Evolutionary conservation across 73 alveolate species (phyloP), one percentile per base, ranked within the genome.

Genomic region (Symbiodinium pilosum): DNA sequence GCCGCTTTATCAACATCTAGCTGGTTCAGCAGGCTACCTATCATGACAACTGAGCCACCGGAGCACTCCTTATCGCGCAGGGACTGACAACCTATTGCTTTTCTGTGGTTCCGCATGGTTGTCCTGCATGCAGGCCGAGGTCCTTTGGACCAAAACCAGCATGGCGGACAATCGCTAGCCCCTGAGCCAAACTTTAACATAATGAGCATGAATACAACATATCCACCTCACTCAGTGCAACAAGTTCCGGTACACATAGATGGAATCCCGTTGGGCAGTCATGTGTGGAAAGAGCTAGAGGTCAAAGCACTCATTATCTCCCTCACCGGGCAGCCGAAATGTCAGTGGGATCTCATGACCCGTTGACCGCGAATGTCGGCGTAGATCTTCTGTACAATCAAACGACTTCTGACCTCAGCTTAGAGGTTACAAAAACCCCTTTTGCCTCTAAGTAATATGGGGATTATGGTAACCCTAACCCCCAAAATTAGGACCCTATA

Each of bases 281-380:
- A 6, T 54, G 20, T 6, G 6, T 18, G 73, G 73, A 54, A 26
- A 54, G 4, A 54, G 73, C 73, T 54, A 54, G 34, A 54, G 30
- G 26, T 14, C 73, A 30, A 54, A 54, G 12, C 32, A 54, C 20
- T 26, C 28, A 8, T 54, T n/a, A 9, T 54, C 73, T 26, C 73
- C 73, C 73, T 54, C 73, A 30, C 26, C 73, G 26, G 73, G 30
- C 4, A 54, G 73, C 73, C 26, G 20, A 54, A 54, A 54, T 8
- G 26, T 54, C 73, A 24, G 32, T 16, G 42, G 73, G 71, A 89
- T 89, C 34, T 64, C 73, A 42, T 89, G 95, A 44, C 87, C 75
- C 6, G 86, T 89, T 43, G 86, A 68, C 8, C 95, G 73, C 18
- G 86, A n/a, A 59, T 89, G 95, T 59, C 95, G 87, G 36, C 95